Evolutionary conservation across 768 basidiomycete genomes (phyloP).

Genomic region (Tephrocybe sp.): DNA sequence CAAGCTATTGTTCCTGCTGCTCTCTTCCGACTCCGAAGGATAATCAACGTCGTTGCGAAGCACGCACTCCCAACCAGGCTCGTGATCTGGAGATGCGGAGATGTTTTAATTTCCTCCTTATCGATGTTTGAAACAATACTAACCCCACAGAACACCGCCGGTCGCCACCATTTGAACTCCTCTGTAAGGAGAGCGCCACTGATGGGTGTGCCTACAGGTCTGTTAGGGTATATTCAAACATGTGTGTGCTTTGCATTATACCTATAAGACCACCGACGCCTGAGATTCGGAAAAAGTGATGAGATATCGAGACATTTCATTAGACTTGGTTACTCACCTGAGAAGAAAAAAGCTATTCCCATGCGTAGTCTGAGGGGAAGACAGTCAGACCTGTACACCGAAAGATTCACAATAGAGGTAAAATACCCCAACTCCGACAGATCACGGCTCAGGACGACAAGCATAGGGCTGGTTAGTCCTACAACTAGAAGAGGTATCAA

Average conservation of each 20-base stretch:
- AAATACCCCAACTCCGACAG: constrained; percentile 2
- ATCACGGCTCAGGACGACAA: not conserved
- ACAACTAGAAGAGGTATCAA: not conserved
- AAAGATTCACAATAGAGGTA: not conserved
- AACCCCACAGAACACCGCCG: constrained; percentile 5
- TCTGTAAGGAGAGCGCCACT: constrained; percentile 1
- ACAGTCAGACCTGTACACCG: not conserved
- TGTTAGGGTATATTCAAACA: not conserved
- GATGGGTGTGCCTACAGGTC: not conserved
- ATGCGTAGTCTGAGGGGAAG: not conserved
- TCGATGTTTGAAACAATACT: not conserved
- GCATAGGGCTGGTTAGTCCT: constrained; percentile 1
- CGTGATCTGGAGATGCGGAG: not conserved
- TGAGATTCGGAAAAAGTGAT: not conserved
- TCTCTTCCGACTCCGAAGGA: not conserved
- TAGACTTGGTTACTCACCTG: too few relatives aligned
- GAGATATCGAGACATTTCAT: too few relatives aligned
- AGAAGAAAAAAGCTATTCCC: not conserved
- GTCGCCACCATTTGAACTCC: constrained; percentile 5
- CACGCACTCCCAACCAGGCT: not conserved
- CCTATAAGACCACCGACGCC: constrained; percentile 7
- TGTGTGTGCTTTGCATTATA: not conserved
- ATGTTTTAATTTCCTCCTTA: not conserved
- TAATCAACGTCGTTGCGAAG: not conserved
- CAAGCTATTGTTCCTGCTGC: too few relatives aligned